Conservation (phyloP, 2,329 filamentous ascomycete genomes). For the Beauveria sp. region DNA sequence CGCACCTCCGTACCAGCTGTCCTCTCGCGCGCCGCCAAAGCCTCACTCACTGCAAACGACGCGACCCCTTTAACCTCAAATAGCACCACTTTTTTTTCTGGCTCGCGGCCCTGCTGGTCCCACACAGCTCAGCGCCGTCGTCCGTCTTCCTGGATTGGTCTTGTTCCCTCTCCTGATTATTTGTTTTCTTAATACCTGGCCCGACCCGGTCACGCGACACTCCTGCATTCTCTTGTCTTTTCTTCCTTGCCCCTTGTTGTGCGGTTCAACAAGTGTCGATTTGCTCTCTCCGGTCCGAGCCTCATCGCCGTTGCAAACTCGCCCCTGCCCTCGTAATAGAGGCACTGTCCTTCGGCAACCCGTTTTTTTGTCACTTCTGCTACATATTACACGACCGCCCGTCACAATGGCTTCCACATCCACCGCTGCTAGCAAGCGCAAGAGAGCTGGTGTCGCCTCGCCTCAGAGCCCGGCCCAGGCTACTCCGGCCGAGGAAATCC, state of each 20-base stretch:
- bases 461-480: conserved; percentile 54
- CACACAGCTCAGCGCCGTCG: conserved; percentile 2
- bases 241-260: not conserved
- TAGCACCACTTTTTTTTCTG: conserved; percentile 7
- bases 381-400: conserved; percentile 1
- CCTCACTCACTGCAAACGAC: not conserved
- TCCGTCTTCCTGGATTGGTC: not conserved
- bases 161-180: conserved; percentile 7
- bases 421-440: conserved; percentile 63
- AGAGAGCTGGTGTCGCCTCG: conserved; percentile 57
- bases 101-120: conserved; percentile 1
- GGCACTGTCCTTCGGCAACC: not conserved
- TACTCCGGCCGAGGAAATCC: conserved; percentile 72
- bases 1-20: not conserved
- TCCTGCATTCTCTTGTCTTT: not conserved
- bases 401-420: conserved; percentile 52
- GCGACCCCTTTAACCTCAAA: conserved; percentile 9
- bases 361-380: not conserved
- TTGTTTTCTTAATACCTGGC: conserved; percentile 1
- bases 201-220: conserved; percentile 10
- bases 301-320: not conserved
- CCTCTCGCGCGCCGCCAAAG: not conserved
- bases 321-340: not conserved
- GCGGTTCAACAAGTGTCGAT: not conserved
- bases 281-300: not conserved